Evolutionary conservation across 2,329 filamentous ascomycete genomes (phyloP), one percentile per base, ranked within the genome.

Genomic region (Hirsutella minnesotensis): DNA sequence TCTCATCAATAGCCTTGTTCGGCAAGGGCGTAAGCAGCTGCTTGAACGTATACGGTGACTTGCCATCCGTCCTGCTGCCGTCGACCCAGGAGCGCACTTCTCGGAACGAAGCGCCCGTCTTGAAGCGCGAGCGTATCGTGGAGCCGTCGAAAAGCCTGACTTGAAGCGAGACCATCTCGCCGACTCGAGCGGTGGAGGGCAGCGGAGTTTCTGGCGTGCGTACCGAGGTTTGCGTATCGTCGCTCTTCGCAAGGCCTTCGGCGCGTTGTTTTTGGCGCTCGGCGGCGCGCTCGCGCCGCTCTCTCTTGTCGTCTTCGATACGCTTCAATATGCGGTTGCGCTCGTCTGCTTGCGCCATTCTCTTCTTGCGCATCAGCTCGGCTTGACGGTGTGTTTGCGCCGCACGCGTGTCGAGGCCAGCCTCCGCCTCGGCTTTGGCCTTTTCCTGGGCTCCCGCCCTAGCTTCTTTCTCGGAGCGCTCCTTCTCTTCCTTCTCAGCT

Each of bases 141-240:
- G 80, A 81, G 9, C 90, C 90, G 56, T 95, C 87, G 44, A 94
- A 84, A 0, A 95, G 69, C 8, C 89, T 77, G 16, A 95, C 76
- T 53, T 92, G 86, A 1, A 95, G 66, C 16, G 81, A 75, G 1
- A 64, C 58, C 51, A 58, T 58, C 15, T 54, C 55, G 7, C 59
- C 56, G 1, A 48, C 29, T 29, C 46, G 55, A 16, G 49, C 56
- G 5, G 53, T 54, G 8, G 55, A 56, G 0, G 57, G 53, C 13
- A 57, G 39, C 50, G 52, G 60, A 34, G 55, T 62, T 42, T 59
- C 56, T 2, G 62, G 55, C 3, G 57, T 56, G 18, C 55, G 58
- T 31, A 57, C 52, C 30, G 59, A 43, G 10, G 60, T 48, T 3
- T 57, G 48, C 2, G 57, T 51, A 2, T 57, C 53, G 15, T 61